Base-by-base conservation (phyloP, 2,329 filamentous ascomycete genomes). In the Ilyonectria mors-panacis region DNA sequence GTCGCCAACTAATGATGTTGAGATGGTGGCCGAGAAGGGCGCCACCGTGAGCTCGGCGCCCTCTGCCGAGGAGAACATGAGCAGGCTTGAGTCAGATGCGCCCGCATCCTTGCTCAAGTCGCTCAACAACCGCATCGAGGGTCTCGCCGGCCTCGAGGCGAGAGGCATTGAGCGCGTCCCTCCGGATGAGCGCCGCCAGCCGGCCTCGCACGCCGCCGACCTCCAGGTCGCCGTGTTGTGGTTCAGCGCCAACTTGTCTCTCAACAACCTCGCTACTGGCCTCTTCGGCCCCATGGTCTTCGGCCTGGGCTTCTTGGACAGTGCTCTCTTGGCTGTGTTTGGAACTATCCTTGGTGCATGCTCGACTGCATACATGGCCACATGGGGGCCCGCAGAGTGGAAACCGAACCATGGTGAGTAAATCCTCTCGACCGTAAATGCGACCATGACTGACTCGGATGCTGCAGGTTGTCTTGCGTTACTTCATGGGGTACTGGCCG, bases 311-410 rank as follows among this genome's bases (percentile, higher is more conserved):
- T 94, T 93, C 71, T 84, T 91, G 55, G 93, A 95, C 75, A 89
- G 91, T 8, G 88, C 92, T 37, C 81, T 95, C 51, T 87, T 90
- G 35, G 91, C 93, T 66, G 79, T 95, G 59, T 93, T 94, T 81
- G 88, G 95, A 83, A 95, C 94, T 74, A 77, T 94, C 5, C 82
- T 95, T 10, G 92, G 91, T n/a, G 86, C 92, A 55, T 76, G 91
- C 55, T 91, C 92, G 0, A 92, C 94, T 17, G 92, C 89, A 76
- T 94, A 91, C 81, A 94, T 94, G 84, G 92, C 91, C 2, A 93
- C 89, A 19, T 94, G 94, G 76, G 76, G 93, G 93, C 3, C 91
- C 93, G 3, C 82, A 83, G 9, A 94, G 94, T 71, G 93, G 93
- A 4, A 84, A 94, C 70, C 88, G 93, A 61, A 93, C 94, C 77